Conservation (phyloP, 2,329 filamentous ascomycete genomes). For the Metarhizium brunneum region DNA sequence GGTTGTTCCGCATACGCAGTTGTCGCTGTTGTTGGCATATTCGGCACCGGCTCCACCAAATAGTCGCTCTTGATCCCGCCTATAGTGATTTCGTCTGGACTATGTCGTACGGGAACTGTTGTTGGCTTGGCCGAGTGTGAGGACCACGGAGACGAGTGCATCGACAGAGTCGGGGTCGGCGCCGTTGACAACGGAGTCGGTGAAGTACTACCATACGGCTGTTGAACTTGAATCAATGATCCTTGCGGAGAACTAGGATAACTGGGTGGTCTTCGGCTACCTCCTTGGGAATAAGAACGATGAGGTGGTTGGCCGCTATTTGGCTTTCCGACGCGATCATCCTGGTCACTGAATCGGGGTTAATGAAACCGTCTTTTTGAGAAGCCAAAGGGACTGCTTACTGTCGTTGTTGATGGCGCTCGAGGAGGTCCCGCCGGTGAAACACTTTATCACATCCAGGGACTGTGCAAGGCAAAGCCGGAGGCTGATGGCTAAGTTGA, state of each 20-base stretch:
- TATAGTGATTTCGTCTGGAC: conserved; percentile 13
- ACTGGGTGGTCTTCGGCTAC: conserved; percentile 9
- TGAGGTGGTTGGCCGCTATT: background rate
- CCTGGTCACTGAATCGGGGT: conserved; percentile 14
- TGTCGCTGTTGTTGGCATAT: conserved; percentile 10
- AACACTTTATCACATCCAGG: conserved; percentile 48
- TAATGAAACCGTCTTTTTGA: background rate
- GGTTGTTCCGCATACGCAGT: conserved; percentile 14
- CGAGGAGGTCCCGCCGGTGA: conserved; percentile 48
- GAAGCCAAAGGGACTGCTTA: conserved; percentile 14
- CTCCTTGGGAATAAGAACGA: conserved; percentile 3
- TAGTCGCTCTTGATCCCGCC: conserved; percentile 13
- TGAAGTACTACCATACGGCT: conserved; percentile 5
- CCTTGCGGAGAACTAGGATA: conserved; percentile 11
- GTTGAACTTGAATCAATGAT: conserved; percentile 7
- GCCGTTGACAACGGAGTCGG: conserved; percentile 4
- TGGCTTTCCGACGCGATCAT: conserved; percentile 4
- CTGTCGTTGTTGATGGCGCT: conserved; percentile 41
- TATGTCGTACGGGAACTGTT: conserved; percentile 6
- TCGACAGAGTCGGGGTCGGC: conserved; percentile 7
- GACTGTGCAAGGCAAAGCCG: conserved; percentile 40
- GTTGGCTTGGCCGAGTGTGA: conserved; percentile 3
- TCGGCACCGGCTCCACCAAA: conserved; percentile 11
- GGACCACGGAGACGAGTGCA: conserved; percentile 15
- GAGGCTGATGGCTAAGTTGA: conserved; percentile 48